Evolutionary conservation across 371 early-diverging fungal species (phyloP), one percentile per base, ranked within the genome.

Genomic region (Dichotomocladium elegans): DNA sequence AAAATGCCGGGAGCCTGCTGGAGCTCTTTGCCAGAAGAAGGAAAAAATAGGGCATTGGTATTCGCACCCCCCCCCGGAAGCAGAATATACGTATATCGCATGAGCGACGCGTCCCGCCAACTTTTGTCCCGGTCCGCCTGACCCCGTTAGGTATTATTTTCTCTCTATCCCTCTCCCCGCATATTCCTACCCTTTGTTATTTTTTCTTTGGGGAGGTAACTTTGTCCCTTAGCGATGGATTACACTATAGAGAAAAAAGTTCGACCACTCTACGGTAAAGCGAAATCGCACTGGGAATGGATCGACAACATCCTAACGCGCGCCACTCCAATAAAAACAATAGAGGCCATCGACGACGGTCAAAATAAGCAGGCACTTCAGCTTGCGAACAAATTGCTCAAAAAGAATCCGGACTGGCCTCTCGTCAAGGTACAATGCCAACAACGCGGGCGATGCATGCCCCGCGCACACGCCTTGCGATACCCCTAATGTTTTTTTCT

Each of bases 261-360:
- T 10, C 60, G 74, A 21, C 74, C 78, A 45, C 64, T 77, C 41
- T 77, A 77, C 50, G 77, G 77, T 77, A 69, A 17, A 11, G 25
- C 21, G 3, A 11, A 47, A 21, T 34, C 24, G 8, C 30, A 30
- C 12, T 11, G 22, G 19, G 42, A 21, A 41, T 14, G 42, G 14
- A 45, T 35, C 14, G 14, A 46, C 46, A 29, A 7, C 40, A 17
- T 11, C n/a, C n/a, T n/a, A n/a, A n/a, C n/a, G n/a, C n/a, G n/a
- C n/a, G n/a, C n/a, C n/a, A n/a, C n/a, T n/a, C n/a, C n/a, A n/a
- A n/a, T n/a, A n/a, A n/a, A n/a, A n/a, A n/a, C n/a, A n/a, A 30
- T 60, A 87, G 91, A 91, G 64, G 88, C 89, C 14, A 75, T 92
- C 58, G 91, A 92, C 51, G 74, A 77, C 24, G 80, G 80, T 12